These are phyloP conservation scores for Endotrypanum monterogeii DNA, from an alignment of 208 protist species.

Conservation along the genomic window DNA sequence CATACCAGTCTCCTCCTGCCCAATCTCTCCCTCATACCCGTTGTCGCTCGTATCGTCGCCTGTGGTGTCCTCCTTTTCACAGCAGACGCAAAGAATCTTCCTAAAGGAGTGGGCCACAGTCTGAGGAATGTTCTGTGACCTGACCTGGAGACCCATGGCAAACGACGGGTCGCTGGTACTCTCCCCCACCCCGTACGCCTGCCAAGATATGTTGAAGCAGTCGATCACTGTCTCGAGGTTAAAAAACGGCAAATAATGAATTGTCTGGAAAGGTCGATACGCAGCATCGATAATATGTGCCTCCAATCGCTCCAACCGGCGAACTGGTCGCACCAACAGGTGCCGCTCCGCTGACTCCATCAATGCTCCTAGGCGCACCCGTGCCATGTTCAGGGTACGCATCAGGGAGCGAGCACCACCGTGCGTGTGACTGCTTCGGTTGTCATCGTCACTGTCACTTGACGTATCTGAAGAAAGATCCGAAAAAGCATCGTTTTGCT, in stretches of 20 bases:
- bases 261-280: conserved; percentile 47
- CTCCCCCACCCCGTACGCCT: conserved; percentile 58
- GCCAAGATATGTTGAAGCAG: conserved; percentile 89
- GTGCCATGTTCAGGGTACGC: conserved; percentile 15
- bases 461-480: conserved; percentile 9
- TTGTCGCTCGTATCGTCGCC: conserved; percentile 19
- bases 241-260: conserved; percentile 84
- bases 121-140: conserved; percentile 35
- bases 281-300: conserved; percentile 53
- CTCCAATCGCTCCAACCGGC: conserved; percentile 52
- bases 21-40: background rate
- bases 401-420: conserved; percentile 12
- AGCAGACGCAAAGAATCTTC: conserved; percentile 42
- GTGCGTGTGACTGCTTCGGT: background rate
- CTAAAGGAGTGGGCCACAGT: conserved; percentile 36
- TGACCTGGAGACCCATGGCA: conserved; percentile 36
- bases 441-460: background rate
- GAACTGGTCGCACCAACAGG: conserved; percentile 52
- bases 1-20: background rate
- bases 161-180: conserved; percentile 30
- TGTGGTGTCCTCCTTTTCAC: conserved; percentile 24
- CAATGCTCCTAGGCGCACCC: conserved; percentile 37
- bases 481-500: background rate
- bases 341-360: conserved; percentile 47
- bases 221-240: conserved; percentile 88